A percentile compares a stretch with the other conserved stretches of the same genome.
These are phyloP conservation scores for Leishmania martiniquensis DNA, from an alignment of 208 protist species.

Conservation along the genomic window DNA sequence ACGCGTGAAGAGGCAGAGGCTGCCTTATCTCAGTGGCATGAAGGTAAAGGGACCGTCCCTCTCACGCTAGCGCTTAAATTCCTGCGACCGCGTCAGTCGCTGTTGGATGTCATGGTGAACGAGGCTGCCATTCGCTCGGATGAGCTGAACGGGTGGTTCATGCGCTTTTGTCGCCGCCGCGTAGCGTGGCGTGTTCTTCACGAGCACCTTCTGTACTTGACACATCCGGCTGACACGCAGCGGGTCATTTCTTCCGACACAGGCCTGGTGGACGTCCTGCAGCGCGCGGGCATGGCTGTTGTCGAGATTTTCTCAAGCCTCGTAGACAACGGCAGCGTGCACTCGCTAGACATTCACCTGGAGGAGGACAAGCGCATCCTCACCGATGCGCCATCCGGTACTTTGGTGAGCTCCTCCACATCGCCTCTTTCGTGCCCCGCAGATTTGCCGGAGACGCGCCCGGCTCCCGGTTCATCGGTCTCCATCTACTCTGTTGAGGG, in stretches of 20 bases:
- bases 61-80: slow-evolving; percentile 57
- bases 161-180: slow-evolving; percentile 74
- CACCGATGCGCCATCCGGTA: slow-evolving; percentile 26
- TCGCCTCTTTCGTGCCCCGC: slow-evolving; percentile 20
- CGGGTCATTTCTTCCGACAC: slow-evolving; percentile 52
- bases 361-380: slow-evolving; percentile 64
- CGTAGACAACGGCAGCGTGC: slow-evolving; percentile 26
- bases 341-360: slow-evolving; percentile 52
- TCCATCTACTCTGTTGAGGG: slow-evolving; percentile 66
- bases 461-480: slow-evolving; percentile 1
- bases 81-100: slow-evolving; percentile 67
- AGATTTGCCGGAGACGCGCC: slow-evolving; percentile 8
- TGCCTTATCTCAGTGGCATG: slow-evolving; percentile 29
- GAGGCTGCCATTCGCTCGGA: slow-evolving; percentile 69
- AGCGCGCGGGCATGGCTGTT: slow-evolving; percentile 59
- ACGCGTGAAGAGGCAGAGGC: slow-evolving; percentile 43
- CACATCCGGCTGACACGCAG: slow-evolving; percentile 37
- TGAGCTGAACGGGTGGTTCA: slow-evolving; percentile 76
- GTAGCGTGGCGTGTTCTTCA: slow-evolving; percentile 88
- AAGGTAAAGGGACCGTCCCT: slow-evolving; percentile 29
- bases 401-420: slow-evolving; percentile 54
- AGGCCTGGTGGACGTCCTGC: slow-evolving; percentile 48
- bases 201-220: slow-evolving; percentile 79
- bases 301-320: slow-evolving; percentile 62
- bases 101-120: slow-evolving; percentile 84